Evolutionary conservation across 345 rosid genomes (phyloP).

Genomic region (Eutrema japonicum): DNA sequence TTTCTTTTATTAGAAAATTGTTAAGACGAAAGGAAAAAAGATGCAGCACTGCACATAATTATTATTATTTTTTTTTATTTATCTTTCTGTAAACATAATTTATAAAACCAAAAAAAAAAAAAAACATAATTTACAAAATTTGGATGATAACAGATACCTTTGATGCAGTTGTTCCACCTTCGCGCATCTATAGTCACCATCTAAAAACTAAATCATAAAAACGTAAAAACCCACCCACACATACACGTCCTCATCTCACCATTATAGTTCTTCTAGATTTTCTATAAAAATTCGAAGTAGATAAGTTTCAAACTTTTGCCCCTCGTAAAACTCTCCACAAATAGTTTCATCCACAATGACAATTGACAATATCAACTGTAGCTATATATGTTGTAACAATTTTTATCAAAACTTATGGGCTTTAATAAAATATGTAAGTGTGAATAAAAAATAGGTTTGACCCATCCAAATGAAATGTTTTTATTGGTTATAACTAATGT

Average conservation of each 20-base stretch:
- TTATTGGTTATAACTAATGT: too few species aligned
- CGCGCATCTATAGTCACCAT: not conserved
- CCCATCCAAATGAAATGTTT: too few species aligned
- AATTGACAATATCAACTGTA: not conserved
- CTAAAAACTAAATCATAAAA: not conserved
- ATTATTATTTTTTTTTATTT: too few species aligned
- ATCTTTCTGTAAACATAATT: not conserved
- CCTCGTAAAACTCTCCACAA: not conserved
- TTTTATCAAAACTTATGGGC: too few species aligned
- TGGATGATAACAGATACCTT: not conserved
- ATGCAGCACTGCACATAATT: too few species aligned
- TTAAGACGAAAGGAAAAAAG: too few species aligned
- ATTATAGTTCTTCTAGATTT: not conserved
- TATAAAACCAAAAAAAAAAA: too few species aligned
- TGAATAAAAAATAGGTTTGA: too few species aligned
- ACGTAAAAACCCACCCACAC: not conserved
- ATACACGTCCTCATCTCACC: not conserved
- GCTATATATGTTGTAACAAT: too few species aligned
- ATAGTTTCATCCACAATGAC: conserved; percentile 10
- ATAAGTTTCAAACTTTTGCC: not conserved
- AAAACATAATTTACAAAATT: not conserved
- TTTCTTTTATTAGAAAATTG: too few species aligned
- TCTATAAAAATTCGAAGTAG: not conserved
- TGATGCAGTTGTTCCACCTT: not conserved
- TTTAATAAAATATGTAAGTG: too few species aligned